Evolutionary conservation across 176 grass and related monocot species (phyloP), one percentile per base, ranked within the genome.

Genomic region (Carex myosuroides): DNA sequence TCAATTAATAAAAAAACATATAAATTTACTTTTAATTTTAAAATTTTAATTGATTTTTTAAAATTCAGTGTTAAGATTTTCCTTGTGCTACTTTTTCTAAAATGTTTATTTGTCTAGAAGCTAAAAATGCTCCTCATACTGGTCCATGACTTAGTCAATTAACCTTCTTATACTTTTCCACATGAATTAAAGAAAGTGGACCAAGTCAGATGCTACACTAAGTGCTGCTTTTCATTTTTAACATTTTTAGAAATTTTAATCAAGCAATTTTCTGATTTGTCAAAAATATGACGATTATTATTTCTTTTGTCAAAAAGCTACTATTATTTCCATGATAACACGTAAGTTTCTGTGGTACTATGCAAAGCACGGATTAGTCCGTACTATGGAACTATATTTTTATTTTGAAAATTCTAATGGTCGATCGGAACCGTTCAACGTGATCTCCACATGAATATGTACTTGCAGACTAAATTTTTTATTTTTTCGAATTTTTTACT

Each of bases 81-180:
- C 41, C 26, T 26, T 26, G 70, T 74, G 10, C 44, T 24, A 52
- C 20, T 14, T 52, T 30, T 56, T 54, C 2, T 33, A 74, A 52
- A 57, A 33, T n/a, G 57, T 77, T 11, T 76, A 22, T 76, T 16
- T 77, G 29, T 77, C 52, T 77, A 33, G 48, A 77, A 77, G 73
- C 50, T 18, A 77, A 7, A 57, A 10, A 20, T 21, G 3, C 57
- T 32, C 50, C 3, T 56, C 12, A 24, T 21, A n/a, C 1, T 62
- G 22, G 60, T 24, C 1, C 9, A 24, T 62, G 60, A 62, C 60
- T 62, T 62, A 0, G 60, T 22, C 26, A 29, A 65, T 65, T 41
- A 3, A n/a, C 33, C 16, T 39, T 6, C 22, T 73, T 70, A 44
- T 14, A 46, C 8, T 50, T 74, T 53, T 74, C 70, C 10, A 6